These are phyloP conservation scores for Xylaria sp. DNA, from an alignment of 2,329 filamentous ascomycete genomes.

Conservation along the genomic window DNA sequence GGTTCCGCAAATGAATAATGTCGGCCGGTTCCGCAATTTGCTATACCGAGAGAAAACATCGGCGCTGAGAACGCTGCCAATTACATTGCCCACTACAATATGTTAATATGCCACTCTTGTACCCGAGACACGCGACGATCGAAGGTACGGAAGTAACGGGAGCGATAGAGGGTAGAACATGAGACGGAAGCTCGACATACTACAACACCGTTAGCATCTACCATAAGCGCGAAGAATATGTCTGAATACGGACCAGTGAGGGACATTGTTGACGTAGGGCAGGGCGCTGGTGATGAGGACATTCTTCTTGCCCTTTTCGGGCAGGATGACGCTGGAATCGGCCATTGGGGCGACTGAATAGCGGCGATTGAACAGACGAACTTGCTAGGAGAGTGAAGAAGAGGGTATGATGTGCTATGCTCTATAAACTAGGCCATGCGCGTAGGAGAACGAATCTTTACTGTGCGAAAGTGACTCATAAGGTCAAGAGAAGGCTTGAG, in stretches of 20 bases:
- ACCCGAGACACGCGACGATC: neutral
- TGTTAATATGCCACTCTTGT: neutral
- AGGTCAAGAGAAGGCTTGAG: no score
- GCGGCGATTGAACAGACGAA: neutral
- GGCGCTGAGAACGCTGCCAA: constrained; percentile 84
- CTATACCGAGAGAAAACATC: constrained; percentile 85
- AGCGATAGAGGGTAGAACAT: no score
- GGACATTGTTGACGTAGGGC: constrained; percentile 77
- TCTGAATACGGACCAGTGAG: constrained; percentile 57
- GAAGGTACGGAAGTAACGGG: neutral
- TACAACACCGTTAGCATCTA: neutral
- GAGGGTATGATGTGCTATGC: neutral
- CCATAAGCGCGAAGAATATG: neutral
- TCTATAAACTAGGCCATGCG: neutral
- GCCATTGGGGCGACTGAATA: neutral
- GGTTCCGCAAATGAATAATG: constrained; percentile 83
- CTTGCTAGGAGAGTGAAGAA: neutral
- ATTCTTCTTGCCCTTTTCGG: constrained; percentile 76
- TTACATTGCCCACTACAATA: constrained; percentile 71
- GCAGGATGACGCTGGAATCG: constrained; percentile 51
- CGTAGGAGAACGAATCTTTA: neutral
- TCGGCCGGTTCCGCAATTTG: constrained; percentile 77
- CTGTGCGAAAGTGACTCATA: neutral
- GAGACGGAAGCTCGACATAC: neutral
- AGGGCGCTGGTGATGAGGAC: constrained; percentile 90